Conservation (phyloP, 345 rosid species). For the Firmiana major region DNA sequence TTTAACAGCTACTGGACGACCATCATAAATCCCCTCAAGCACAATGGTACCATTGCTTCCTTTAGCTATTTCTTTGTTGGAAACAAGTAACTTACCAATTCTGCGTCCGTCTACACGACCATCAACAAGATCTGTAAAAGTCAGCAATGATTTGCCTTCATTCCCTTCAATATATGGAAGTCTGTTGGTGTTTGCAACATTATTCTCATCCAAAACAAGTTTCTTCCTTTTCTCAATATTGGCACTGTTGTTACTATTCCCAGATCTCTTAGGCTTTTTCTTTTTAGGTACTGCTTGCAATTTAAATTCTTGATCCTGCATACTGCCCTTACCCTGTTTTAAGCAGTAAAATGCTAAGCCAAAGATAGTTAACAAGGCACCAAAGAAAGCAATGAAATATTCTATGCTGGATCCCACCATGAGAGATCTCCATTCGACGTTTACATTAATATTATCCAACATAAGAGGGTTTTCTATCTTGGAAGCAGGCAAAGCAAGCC, state of each 20-base stretch:
- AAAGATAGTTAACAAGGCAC: constrained; percentile 30
- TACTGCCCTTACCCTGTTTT: constrained; percentile 32
- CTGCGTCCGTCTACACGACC: constrained; percentile 53
- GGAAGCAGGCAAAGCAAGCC: constrained; percentile 42
- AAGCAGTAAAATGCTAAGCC: constrained; percentile 29
- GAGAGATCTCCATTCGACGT: background rate
- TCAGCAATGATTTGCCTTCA: constrained; percentile 33
- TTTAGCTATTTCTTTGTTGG: constrained; percentile 78
- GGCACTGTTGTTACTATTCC: constrained; percentile 35
- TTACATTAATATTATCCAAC: constrained; percentile 16
- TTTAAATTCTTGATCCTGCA: constrained; percentile 33
- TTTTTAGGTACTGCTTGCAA: constrained; percentile 30
- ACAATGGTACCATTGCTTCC: constrained; percentile 95
- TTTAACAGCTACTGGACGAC: constrained; percentile 90
- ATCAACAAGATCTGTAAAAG: constrained; percentile 41
- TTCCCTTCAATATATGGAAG: constrained; percentile 25
- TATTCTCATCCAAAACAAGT: constrained; percentile 16
- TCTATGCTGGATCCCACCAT: constrained; percentile 1
- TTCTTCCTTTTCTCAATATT: constrained; percentile 27
- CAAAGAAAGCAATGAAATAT: constrained; percentile 23
- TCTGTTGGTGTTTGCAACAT: constrained; percentile 17
- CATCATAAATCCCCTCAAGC: constrained; percentile 87
- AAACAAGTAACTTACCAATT: constrained; percentile 75
- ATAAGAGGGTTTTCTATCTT: constrained; percentile 26
- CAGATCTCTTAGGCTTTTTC: constrained; percentile 38